Evolutionary conservation across 805 yeast genomes (phyloP).

Genomic region (Cyberlindnera xishuangbannaensis): DNA sequence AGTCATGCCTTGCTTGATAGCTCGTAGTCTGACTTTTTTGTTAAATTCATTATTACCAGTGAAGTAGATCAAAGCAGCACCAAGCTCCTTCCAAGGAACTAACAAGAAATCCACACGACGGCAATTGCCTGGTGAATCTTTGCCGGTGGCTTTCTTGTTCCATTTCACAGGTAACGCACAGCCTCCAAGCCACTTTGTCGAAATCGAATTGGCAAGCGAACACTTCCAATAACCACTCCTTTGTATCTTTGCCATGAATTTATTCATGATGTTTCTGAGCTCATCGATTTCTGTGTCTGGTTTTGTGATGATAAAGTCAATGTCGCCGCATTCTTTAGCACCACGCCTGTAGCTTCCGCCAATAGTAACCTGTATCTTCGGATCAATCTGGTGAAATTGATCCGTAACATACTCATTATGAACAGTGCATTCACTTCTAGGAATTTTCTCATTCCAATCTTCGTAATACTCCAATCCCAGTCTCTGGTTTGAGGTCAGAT

Average conservation of each 20-base stretch:
- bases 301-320: slow-evolving; percentile 44
- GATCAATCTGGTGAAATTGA: slow-evolving; percentile 28
- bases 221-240: slow-evolving; percentile 26
- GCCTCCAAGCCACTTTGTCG: slow-evolving; percentile 33
- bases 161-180: slow-evolving; percentile 25
- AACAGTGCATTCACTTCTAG: slow-evolving; percentile 37
- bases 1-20: slow-evolving; percentile 31
- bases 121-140: slow-evolving; percentile 30
- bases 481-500: slow-evolving; percentile 26
- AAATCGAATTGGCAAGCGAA: slow-evolving; percentile 11
- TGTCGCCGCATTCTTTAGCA: slow-evolving; percentile 40
- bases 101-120: slow-evolving; percentile 49
- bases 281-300: slow-evolving; percentile 25
- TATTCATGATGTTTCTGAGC: slow-evolving; percentile 17
- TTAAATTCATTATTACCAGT: slow-evolving; percentile 51
- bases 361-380: slow-evolving; percentile 30
- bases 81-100: slow-evolving; percentile 40
- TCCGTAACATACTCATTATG: slow-evolving; percentile 33
- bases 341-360: slow-evolving; percentile 54
- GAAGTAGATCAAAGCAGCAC: slow-evolving; percentile 46
- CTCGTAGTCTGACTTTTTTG: slow-evolving; percentile 38
- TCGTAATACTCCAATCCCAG: slow-evolving; percentile 41
- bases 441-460: slow-evolving; percentile 41
- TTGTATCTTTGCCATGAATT: slow-evolving; percentile 22
- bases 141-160: slow-evolving; percentile 26